These are phyloP conservation scores for Ogataea trehalophila DNA, from an alignment of 805 yeast species.

Conservation along the genomic window DNA sequence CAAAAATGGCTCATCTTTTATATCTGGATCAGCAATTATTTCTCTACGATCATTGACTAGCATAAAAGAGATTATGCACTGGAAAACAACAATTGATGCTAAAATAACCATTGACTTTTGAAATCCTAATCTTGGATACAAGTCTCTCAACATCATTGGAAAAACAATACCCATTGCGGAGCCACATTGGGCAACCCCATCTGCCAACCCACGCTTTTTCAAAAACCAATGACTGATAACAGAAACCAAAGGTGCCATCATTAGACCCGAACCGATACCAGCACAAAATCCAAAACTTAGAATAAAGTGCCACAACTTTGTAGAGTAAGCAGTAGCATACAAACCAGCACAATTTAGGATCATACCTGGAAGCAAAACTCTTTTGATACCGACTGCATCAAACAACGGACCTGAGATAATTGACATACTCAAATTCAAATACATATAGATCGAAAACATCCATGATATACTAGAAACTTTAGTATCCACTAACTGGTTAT, in stretches of 20 bases:
- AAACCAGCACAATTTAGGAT: conserved; percentile 44
- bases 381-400: conserved; percentile 54
- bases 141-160: conserved; percentile 47
- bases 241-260: conserved; percentile 58
- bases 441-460: conserved; percentile 59
- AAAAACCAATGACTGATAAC: conserved; percentile 66
- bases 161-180: conserved; percentile 49
- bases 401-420: conserved; percentile 44
- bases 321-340: conserved; percentile 48
- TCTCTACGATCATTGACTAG: conserved; percentile 40
- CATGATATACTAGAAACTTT: conserved; percentile 53
- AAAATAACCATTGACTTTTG: conserved; percentile 50
- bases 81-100: conserved; percentile 41
- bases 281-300: conserved; percentile 52
- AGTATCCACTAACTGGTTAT: conserved; percentile 46
- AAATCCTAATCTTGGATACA: conserved; percentile 48
- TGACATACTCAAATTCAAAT: conserved; percentile 43
- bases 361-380: conserved; percentile 43
- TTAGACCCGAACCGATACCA: conserved; percentile 58
- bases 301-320: conserved; percentile 50
- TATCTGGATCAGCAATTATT: conserved; percentile 23
- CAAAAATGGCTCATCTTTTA: conserved; percentile 4
- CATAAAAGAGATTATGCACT: conserved; percentile 32
- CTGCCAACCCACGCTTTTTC: conserved; percentile 52
- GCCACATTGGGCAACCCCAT: conserved; percentile 46